phyloP scores from a whole-genome alignment of 1,139 yeast species.

The Trichomonascaceae sp. region DNA sequence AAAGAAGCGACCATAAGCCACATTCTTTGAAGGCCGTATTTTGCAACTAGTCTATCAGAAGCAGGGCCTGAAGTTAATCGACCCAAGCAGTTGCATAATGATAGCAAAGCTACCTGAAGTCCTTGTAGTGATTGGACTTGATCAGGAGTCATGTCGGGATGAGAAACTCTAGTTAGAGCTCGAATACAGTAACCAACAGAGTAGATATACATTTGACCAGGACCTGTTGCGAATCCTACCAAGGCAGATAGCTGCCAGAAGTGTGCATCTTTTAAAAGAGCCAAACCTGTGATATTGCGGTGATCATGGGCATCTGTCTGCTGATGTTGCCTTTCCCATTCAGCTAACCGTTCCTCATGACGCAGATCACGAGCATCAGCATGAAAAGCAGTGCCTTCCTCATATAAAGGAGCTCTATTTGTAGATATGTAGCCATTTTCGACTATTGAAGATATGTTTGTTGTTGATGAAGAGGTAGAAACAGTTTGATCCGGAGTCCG shows the following conservation, averaged over 20 bases:
- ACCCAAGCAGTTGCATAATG: slow-evolving; percentile 58
- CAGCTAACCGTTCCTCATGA: slow-evolving; percentile 10
- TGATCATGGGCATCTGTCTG: slow-evolving; percentile 6
- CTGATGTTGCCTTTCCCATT: slow-evolving; percentile 8
- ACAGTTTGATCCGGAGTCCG: neutral
- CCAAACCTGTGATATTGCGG: slow-evolving; percentile 10
- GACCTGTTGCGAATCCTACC: slow-evolving; percentile 56
- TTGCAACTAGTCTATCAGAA: slow-evolving; percentile 51
- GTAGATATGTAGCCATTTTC: slow-evolving; percentile 3
- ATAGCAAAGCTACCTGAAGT: slow-evolving; percentile 63
- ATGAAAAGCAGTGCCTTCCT: slow-evolving; percentile 7
- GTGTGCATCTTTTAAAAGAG: slow-evolving; percentile 19
- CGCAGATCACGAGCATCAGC: slow-evolving; percentile 5
- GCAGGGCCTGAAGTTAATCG: slow-evolving; percentile 58
- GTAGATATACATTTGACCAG: slow-evolving; percentile 70
- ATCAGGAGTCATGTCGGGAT: slow-evolving; percentile 21
- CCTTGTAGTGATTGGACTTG: slow-evolving; percentile 47
- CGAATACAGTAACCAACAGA: slow-evolving; percentile 62
- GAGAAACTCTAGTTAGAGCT: slow-evolving; percentile 39
- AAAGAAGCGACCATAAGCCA: slow-evolving; percentile 60
- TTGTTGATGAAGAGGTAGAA: slow-evolving; percentile 2
- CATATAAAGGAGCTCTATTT: slow-evolving; percentile 7
- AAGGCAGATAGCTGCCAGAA: slow-evolving; percentile 38
- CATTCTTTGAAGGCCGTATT: slow-evolving; percentile 49
- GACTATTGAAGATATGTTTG: neutral